phyloP scores from a whole-genome alignment of 139 green algal genomes.

The Tetraselmis striata region DNA sequence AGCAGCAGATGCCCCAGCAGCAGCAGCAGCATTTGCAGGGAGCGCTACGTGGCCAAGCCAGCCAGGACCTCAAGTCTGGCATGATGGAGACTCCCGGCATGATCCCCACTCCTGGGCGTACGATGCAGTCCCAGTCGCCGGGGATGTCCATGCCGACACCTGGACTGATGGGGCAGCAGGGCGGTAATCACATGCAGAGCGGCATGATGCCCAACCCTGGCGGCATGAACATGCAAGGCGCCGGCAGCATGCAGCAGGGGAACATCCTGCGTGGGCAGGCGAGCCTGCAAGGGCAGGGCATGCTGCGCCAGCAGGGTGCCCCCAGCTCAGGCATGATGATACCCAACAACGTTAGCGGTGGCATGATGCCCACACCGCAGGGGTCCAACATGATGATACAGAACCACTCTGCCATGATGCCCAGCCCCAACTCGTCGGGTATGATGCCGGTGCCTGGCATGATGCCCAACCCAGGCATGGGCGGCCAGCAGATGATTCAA shows the following conservation, averaged over 20 bases:
- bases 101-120: not conserved
- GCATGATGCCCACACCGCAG: conserved; percentile 4
- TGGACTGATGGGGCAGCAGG: not conserved
- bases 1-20: conserved; percentile 16
- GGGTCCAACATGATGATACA: not conserved
- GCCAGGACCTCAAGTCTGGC: conserved; percentile 3
- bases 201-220: not conserved
- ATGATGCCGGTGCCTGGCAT: not conserved
- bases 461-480: not conserved
- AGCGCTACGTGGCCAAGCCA: not conserved
- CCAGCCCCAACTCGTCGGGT: not conserved
- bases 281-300: conserved; percentile 3
- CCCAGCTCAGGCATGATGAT: conserved; percentile 10
- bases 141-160: not conserved
- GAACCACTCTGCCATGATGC: not conserved
- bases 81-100: not conserved
- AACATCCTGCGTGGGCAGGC: not conserved
- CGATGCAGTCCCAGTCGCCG: not conserved
- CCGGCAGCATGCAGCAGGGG: not conserved
- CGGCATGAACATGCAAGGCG: not conserved
- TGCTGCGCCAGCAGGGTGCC: not conserved
- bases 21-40: conserved; percentile 10
- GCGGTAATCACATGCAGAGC: not conserved
- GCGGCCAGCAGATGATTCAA: not conserved
- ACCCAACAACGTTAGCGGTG: not conserved